These are phyloP conservation scores for Artemisia argyi DNA, from an alignment of 129 eudicot species.

Conservation along the genomic window DNA sequence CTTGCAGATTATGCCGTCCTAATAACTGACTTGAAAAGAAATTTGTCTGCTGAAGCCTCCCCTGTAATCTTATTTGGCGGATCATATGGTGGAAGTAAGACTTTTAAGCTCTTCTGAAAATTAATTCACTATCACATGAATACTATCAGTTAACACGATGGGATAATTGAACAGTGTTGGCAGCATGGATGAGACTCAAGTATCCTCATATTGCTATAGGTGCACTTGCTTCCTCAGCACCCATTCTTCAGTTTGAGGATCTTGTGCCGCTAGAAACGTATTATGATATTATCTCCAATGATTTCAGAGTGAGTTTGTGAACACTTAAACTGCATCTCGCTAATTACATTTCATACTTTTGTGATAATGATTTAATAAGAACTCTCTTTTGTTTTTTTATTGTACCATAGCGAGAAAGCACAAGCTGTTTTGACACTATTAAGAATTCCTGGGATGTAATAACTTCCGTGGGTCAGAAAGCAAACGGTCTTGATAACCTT, in stretches of 20 bases:
- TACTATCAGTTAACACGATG: neutral
- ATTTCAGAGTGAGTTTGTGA: slow-evolving; percentile 57
- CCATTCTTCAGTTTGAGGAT: slow-evolving; percentile 89
- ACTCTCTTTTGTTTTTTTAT: neutral
- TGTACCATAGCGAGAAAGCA: slow-evolving; percentile 66
- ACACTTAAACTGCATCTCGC: slow-evolving; percentile 11
- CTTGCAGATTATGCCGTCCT: slow-evolving; percentile 83
- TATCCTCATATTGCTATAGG: slow-evolving; percentile 90
- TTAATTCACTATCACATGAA: neutral
- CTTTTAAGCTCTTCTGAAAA: neutral
- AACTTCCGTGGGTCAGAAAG: neutral
- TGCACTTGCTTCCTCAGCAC: slow-evolving; percentile 93
- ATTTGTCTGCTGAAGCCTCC: slow-evolving; percentile 76
- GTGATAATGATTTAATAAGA: too few species aligned
- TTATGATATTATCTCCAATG: slow-evolving; percentile 72
- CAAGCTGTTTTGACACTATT: slow-evolving; percentile 79
- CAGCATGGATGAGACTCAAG: slow-evolving; percentile 94
- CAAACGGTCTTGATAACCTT: slow-evolving; percentile 41
- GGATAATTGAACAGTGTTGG: slow-evolving; percentile 61
- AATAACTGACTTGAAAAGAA: slow-evolving; percentile 68
- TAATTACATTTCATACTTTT: neutral
- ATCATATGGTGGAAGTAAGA: slow-evolving; percentile 97
- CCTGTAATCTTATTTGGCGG: slow-evolving; percentile 96
- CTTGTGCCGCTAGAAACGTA: slow-evolving; percentile 72
- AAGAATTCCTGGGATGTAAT: slow-evolving; percentile 74